Evolutionary conservation across 331 rosid species (phyloP).

Genomic region (Prunus yedoensis): DNA sequence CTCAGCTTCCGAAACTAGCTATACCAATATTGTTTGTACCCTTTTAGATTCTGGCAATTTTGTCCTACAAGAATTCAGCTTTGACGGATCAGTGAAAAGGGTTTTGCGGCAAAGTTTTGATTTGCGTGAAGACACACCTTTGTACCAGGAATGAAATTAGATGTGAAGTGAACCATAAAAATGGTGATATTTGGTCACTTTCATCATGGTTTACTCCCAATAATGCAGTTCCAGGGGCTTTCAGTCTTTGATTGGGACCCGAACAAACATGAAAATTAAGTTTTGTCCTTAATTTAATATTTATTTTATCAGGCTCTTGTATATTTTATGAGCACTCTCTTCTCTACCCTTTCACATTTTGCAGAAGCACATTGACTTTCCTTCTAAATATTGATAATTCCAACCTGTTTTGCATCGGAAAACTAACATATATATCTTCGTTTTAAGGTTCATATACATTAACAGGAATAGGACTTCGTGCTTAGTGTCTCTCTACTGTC

Average conservation of each 20-base stretch:
- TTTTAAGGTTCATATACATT: no score
- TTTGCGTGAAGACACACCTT: neutral
- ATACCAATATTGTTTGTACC: neutral
- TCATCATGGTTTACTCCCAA: neutral
- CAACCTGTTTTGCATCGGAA: no score
- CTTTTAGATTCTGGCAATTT: neutral
- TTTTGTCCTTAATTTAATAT: no score
- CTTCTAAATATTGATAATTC: no score
- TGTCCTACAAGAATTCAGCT: neutral
- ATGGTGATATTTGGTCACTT: neutral
- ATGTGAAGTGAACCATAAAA: neutral
- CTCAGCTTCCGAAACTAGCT: neutral
- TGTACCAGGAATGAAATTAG: neutral
- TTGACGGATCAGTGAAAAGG: neutral
- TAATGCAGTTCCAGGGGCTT: neutral
- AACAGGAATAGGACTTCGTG: no score
- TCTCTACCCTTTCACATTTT: slow-evolving; percentile 26
- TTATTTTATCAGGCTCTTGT: slow-evolving; percentile 19
- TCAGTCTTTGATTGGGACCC: neutral
- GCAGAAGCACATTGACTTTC: slow-evolving; percentile 24
- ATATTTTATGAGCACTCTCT: slow-evolving; percentile 23
- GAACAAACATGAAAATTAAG: no score
- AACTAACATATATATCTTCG: no score
- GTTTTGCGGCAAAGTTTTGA: neutral
- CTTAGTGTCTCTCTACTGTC: no score